A percentile compares a stretch with the other conserved stretches of the same genome.
Evolutionary conservation across 345 rosid species (phyloP).

Genomic region (Salix koriyanagi): DNA sequence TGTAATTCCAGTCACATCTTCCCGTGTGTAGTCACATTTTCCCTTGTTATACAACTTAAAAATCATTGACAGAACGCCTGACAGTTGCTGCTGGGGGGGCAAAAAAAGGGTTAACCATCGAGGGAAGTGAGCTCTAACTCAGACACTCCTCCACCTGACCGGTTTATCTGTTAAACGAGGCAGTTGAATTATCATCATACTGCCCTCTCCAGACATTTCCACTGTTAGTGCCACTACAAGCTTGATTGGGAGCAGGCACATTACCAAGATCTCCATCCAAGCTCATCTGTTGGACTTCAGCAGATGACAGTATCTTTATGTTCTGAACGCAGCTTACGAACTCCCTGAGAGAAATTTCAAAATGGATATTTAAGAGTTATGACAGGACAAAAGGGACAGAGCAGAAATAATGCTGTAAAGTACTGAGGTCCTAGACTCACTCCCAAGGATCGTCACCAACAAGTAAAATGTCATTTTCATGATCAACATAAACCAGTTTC

Average conservation of each 20-base stretch:
- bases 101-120: neutral
- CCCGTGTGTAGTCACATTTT: neutral
- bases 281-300: conserved; percentile 92
- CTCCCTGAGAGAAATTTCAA: conserved; percentile 52
- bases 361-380: conserved; percentile 5
- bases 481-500: conserved; percentile 92
- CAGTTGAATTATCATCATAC: conserved; percentile 73
- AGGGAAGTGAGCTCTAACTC: neutral
- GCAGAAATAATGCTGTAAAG: neutral
- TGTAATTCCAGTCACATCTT: neutral
- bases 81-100: neutral
- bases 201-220: conserved; percentile 88
- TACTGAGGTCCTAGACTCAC: conserved; percentile 40
- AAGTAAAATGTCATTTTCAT: conserved; percentile 85
- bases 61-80: neutral
- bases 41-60: neutral
- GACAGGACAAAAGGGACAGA: neutral
- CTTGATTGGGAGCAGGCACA: conserved; percentile 64
- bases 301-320: conserved; percentile 88
- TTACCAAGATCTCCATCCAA: conserved; percentile 83
- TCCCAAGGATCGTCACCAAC: conserved; percentile 99
- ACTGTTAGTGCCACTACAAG: conserved; percentile 80
- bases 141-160: neutral
- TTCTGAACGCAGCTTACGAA: conserved; percentile 85
- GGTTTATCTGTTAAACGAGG: conserved; percentile 68